These are phyloP conservation scores for Podospora pseudocomata DNA, from an alignment of 495 filamentous ascomycete genomes.

Conservation along the genomic window DNA sequence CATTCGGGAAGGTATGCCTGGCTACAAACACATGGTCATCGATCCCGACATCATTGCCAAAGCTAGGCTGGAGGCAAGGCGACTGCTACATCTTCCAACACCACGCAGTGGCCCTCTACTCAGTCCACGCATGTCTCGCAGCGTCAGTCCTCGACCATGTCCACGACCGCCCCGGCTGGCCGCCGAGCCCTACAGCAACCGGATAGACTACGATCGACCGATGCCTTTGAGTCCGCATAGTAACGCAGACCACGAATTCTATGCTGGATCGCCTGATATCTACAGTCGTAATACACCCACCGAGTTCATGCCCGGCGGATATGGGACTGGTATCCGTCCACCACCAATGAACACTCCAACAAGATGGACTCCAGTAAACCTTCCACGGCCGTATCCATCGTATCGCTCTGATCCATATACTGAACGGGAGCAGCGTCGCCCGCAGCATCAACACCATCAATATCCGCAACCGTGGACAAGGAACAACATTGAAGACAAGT, in stretches of 20 bases:
- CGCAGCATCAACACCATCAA: background rate
- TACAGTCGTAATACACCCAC: background rate
- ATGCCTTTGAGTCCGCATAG: constrained; percentile 32
- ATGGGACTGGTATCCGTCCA: background rate
- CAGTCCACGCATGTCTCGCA: constrained; percentile 12
- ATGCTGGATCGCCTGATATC: constrained; percentile 20
- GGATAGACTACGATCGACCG: constrained; percentile 12
- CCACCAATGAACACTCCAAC: background rate
- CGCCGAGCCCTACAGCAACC: constrained; percentile 11
- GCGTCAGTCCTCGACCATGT: constrained; percentile 17
- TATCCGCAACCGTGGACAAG: background rate
- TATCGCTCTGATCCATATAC: background rate
- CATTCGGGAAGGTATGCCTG: constrained; percentile 52
- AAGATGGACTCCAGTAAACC: constrained; percentile 20
- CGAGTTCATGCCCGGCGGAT: background rate
- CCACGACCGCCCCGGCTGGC: constrained; percentile 4
- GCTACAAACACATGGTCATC: constrained; percentile 67
- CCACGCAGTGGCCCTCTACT: constrained; percentile 3
- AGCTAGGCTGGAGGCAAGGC: constrained; percentile 53
- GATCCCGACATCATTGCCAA: constrained; percentile 53
- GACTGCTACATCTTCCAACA: constrained; percentile 16
- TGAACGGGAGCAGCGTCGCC: background rate
- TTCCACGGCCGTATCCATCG: background rate
- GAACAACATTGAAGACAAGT: background rate
- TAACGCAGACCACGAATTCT: constrained; percentile 40